Evolutionary conservation across 768 basidiomycete genomes (phyloP).

Genomic region (Mycena albidolilacea): DNA sequence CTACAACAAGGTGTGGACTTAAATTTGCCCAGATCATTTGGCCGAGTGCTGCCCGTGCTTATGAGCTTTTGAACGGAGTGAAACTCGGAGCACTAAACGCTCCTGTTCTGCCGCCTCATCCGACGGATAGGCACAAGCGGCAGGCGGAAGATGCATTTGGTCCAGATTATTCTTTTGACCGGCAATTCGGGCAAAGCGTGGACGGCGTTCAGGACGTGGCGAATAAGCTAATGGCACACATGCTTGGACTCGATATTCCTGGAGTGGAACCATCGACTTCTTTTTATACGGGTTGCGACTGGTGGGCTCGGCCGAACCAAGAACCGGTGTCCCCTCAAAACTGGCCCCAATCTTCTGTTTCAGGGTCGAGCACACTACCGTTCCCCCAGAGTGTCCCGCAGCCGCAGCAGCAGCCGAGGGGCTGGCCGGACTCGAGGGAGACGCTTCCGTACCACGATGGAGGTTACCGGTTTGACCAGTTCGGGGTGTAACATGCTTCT

Average conservation of each 20-base stretch:
- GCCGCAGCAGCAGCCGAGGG: slow-evolving; percentile 18
- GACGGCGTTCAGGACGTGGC: slow-evolving; percentile 75
- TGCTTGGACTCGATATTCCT: slow-evolving; percentile 77
- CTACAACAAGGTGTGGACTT: slow-evolving; percentile 17
- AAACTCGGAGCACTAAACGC: slow-evolving; percentile 66
- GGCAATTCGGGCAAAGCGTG: slow-evolving; percentile 45
- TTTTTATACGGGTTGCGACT: slow-evolving; percentile 72
- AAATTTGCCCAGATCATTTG: slow-evolving; percentile 66
- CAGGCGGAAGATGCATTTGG: slow-evolving; percentile 76
- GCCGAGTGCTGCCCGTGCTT: slow-evolving; percentile 79
- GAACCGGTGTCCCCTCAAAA: slow-evolving; percentile 38
- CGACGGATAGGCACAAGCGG: slow-evolving; percentile 67
- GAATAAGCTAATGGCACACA: slow-evolving; percentile 79
- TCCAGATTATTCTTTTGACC: slow-evolving; percentile 55
- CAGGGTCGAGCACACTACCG: slow-evolving; percentile 11
- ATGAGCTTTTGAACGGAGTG: slow-evolving; percentile 77
- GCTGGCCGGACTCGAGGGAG: slow-evolving; percentile 28
- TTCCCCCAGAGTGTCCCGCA: slow-evolving; percentile 26
- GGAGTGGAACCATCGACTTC: slow-evolving; percentile 74
- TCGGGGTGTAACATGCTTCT: slow-evolving; percentile 26
- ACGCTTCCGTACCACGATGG: slow-evolving; percentile 25
- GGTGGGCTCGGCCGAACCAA: slow-evolving; percentile 70
- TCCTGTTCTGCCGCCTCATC: slow-evolving; percentile 52
- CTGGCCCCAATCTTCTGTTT: slow-evolving; percentile 23
- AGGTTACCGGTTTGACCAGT: slow-evolving; percentile 36